Evolutionary conservation across 345 rosid genomes (phyloP), one percentile per base, ranked within the genome.

Genomic region (Citrus cavaleriei): DNA sequence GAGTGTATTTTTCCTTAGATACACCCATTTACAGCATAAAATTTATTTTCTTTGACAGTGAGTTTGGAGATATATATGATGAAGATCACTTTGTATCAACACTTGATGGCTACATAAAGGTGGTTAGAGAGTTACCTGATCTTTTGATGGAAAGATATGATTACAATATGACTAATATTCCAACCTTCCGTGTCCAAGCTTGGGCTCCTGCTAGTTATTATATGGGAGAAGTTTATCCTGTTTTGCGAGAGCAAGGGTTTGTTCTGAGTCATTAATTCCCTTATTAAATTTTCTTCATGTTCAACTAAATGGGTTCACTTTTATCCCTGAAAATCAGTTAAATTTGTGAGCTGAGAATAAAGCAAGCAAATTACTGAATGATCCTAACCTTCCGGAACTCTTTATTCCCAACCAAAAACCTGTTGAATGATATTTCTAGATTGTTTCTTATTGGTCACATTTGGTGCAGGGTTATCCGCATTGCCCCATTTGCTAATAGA

Each of bases 401-500:
- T 73, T 69, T 6, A 37, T 34, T 84, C 68, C 65, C 54, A 4
- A 78, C 42, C 38, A 18, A 62, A 78, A 79, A 28, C 46, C 28
- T 68, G 14, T 55, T 34, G 12, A 38, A 70, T 59, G 62, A 25
- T 37, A 60, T 62, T 70, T 49, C 55, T 54, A 19, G 65, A 27
- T 82, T 37, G 16, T 54, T 65, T 77, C 71, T 83, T 27, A 73
- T 77, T 76, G 40, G 55, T 66, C 68, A 38, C 51, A 68, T 83
- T 72, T 59, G 24, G 77, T 86, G 85, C 89, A 95, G 99, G 89
- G 96, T 92, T 78, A 83, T 95, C 71, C 93, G 92, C 59, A 85
- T 95, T 37, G 84, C 94, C n/a, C 97, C 99, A 4, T 95, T 95
- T 77, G 98, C 99, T 59, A 93, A 95, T 86, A 89, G 99, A 89